A percentile compares a stretch with the other conserved stretches of the same genome.
These are phyloP conservation scores for Septoria petroselini DNA, from an alignment of 2,329 filamentous ascomycete genomes.

Conservation along the genomic window DNA sequence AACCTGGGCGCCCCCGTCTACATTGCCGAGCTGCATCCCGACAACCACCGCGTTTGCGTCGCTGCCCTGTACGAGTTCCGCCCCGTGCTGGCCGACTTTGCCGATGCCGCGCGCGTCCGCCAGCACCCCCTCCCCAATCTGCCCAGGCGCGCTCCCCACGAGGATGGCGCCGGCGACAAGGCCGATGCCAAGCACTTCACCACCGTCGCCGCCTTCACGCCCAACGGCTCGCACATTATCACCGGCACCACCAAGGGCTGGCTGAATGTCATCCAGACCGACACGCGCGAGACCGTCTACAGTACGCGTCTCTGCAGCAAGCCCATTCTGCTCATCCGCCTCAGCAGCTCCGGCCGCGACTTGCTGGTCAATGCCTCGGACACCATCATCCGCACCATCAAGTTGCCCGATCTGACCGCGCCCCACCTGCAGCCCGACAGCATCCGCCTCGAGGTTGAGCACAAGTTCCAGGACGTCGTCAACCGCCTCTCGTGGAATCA, in stretches of 20 bases:
- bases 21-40: constrained; percentile 90
- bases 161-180: constrained; percentile 75
- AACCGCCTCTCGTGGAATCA: constrained; percentile 96
- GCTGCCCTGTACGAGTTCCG: constrained; percentile 92
- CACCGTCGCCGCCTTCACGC: constrained; percentile 85
- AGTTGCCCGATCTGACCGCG: constrained; percentile 69
- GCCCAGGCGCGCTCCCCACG: constrained; percentile 69
- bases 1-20: constrained; percentile 92
- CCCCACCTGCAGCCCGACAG: constrained; percentile 74
- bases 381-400: constrained; percentile 88
- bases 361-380: constrained; percentile 91
- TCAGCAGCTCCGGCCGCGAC: constrained; percentile 80
- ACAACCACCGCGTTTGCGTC: constrained; percentile 81
- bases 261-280: constrained; percentile 88
- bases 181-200: constrained; percentile 95
- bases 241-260: constrained; percentile 93
- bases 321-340: constrained; percentile 80
- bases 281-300: constrained; percentile 77
- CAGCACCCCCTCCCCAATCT: constrained; percentile 70
- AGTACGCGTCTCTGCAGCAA: constrained; percentile 84
- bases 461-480: constrained; percentile 97
- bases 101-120: constrained; percentile 57
- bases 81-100: constrained; percentile 74
- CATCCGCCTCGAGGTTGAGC: constrained; percentile 85
- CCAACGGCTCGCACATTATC: constrained; percentile 81